Evolutionary conservation across 2,329 filamentous ascomycete genomes (phyloP).

Genomic region (Diplodia corticola): DNA sequence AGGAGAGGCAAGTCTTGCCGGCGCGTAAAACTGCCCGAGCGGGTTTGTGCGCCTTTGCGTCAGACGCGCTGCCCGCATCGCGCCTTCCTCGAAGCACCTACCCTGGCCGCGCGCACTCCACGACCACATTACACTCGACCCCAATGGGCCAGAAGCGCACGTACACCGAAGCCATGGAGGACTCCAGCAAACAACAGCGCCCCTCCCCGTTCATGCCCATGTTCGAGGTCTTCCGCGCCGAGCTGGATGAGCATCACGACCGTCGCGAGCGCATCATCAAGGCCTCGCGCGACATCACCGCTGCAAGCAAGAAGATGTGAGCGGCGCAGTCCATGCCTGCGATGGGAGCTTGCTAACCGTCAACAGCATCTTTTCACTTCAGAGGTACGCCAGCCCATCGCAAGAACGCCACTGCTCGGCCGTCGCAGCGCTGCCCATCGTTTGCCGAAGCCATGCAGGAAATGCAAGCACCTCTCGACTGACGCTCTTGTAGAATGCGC

Average conservation of each 20-base stretch:
- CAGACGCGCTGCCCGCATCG: background rate
- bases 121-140: background rate
- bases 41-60: background rate
- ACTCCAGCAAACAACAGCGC: slow-evolving; percentile 33
- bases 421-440: background rate
- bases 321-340: slow-evolving; percentile 26
- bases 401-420: background rate
- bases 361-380: slow-evolving; percentile 76
- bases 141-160: slow-evolving; percentile 38
- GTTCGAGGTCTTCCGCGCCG: slow-evolving; percentile 82
- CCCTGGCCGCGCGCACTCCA: background rate
- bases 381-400: slow-evolving; percentile 58
- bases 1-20: slow-evolving; percentile 13
- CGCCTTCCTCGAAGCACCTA: background rate
- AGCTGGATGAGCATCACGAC: slow-evolving; percentile 93
- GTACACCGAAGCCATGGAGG: slow-evolving; percentile 39
- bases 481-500: slow-evolving; percentile 58
- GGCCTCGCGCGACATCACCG: slow-evolving; percentile 87
- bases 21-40: slow-evolving; percentile 11
- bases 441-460: background rate
- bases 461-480: background rate
- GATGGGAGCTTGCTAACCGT: slow-evolving; percentile 2
- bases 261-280: slow-evolving; percentile 88
- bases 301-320: slow-evolving; percentile 95
- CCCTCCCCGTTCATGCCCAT: slow-evolving; percentile 60